Base-by-base conservation (phyloP, 192 early-diverging fungal species). In the Haplosporangium gracile region DNA sequence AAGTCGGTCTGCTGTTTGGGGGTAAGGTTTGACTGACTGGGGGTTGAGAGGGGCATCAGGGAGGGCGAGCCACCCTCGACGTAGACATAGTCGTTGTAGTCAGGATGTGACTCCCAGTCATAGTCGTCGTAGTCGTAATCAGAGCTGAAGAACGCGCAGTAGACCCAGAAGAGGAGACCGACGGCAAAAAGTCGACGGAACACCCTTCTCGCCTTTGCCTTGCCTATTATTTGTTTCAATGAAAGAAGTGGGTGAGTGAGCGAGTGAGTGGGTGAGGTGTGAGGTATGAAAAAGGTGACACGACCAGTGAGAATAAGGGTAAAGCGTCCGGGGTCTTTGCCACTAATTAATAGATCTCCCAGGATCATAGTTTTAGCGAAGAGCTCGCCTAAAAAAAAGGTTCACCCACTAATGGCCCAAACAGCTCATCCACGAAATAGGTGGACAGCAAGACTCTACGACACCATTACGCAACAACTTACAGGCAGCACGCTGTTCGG, bases 401-500 rank as follows among this genome's bases (percentile, higher is more conserved):
- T 16, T 49, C 47, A 49, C 16, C 47, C 47, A 49, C 16, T 11
- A 15, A 1, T 2, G 15, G 15, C 13, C 47, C 47, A 49, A 13
- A 65, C 11, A 26, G 7, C n/a, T 9, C 29, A 63, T 26, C 0
- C 26, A 11, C 57, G 42, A 57, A n/a, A 57, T 42, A 51, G 72
- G 47, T 43, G 73, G 32, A 57, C 22, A 32, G 29, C 24, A 34
- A 32, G 24, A 24, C 22, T 53, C 42, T 26, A 74, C n/a, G 34
- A 55, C n/a, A 29, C 26, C 5, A 36, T 4, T 49, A 49, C 26
- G 13, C 2, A 32, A 24, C 1, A 29, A 45, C 49, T 72, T 82
- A 82, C 81, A 60, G 29, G 72, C 26, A 72, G 75, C 76, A 26
- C 81, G 57, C 81, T 77, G 26, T 22, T 82, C 81, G 47, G 71